Evolutionary conservation across 306 rosid species (phyloP).

Genomic region (Rosa multiflora): DNA sequence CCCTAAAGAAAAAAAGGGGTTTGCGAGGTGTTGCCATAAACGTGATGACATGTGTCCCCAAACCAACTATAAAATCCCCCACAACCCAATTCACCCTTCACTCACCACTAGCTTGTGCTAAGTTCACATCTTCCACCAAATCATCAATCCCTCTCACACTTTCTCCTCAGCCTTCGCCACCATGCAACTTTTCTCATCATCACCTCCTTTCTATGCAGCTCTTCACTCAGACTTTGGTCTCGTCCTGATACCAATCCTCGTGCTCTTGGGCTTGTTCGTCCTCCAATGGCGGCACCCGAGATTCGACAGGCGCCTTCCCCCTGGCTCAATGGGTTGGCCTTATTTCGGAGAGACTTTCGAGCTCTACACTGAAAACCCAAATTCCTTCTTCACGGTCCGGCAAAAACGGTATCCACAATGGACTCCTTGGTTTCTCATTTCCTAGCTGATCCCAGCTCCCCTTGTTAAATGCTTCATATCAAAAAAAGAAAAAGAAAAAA

Average conservation of each 20-base stretch:
- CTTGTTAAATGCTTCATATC: background rate
- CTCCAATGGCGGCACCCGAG: constrained; percentile 46
- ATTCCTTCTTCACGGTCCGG: constrained; percentile 67
- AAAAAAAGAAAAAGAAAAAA: background rate
- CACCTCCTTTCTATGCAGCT: constrained; percentile 3
- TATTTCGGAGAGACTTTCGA: constrained; percentile 75
- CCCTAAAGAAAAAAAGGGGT: background rate
- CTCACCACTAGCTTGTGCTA: constrained; percentile 11
- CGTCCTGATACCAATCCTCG: constrained; percentile 20
- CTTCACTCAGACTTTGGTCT: background rate
- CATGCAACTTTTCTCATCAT: constrained; percentile 41
- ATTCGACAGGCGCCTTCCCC: constrained; percentile 54
- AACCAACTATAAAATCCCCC: constrained; percentile 38
- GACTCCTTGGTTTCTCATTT: background rate
- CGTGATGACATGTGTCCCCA: constrained; percentile 44
- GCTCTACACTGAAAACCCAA: constrained; percentile 74
- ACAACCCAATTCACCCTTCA: constrained; percentile 19
- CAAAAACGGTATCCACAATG: constrained; percentile 48
- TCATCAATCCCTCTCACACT: background rate
- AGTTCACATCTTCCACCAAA: constrained; percentile 17
- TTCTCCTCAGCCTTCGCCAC: constrained; percentile 15
- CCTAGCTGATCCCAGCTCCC: constrained; percentile 3
- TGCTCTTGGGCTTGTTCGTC: constrained; percentile 33
- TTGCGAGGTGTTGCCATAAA: constrained; percentile 36
- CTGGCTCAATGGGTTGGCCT: constrained; percentile 97